These are phyloP conservation scores for Cyberlindnera xylosilytica DNA, from an alignment of 805 yeast genomes.

Conservation along the genomic window DNA sequence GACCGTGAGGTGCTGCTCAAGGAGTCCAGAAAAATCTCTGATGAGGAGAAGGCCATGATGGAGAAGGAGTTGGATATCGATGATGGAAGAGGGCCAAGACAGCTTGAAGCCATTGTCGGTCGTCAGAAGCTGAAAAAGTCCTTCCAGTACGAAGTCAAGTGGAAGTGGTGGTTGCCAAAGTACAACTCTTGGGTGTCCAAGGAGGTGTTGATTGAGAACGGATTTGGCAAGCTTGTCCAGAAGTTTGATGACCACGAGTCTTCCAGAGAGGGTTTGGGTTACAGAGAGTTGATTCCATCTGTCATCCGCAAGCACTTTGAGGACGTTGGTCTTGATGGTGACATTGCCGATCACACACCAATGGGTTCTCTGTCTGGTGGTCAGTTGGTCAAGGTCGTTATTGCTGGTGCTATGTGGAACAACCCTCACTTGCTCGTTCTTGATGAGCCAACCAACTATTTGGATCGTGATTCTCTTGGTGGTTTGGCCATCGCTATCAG, in stretches of 20 bases:
- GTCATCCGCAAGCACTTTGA: conserved; percentile 96
- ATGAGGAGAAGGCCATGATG: conserved; percentile 75
- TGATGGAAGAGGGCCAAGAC: conserved; percentile 87
- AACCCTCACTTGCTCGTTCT: conserved; percentile 94
- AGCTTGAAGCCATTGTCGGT: conserved; percentile 92
- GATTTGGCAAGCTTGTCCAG: conserved; percentile 88
- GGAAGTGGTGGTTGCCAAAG: conserved; percentile 90
- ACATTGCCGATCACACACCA: conserved; percentile 97
- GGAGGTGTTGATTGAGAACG: conserved; percentile 75
- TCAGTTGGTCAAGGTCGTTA: conserved; percentile 95
- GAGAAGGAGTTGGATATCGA: conserved; percentile 71
- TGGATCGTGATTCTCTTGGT: conserved; percentile 97
- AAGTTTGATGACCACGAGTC: conserved; percentile 99
- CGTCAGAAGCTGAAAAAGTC: conserved; percentile 95
- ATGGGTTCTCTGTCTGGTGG: conserved; percentile 97
- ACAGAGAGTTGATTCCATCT: conserved; percentile 88
- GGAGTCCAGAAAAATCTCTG: conserved; percentile 85
- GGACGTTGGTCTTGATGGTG: conserved; percentile 96
- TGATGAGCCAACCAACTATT: conserved; percentile 97
- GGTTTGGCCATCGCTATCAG: conserved; percentile 96
- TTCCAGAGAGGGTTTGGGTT: conserved; percentile 97
- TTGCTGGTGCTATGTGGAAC: conserved; percentile 99
- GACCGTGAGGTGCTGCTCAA: conserved; percentile 94
- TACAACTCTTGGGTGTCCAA: conserved; percentile 92
- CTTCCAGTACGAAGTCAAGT: conserved; percentile 94